Base-by-base conservation (phyloP, 2,329 filamentous ascomycete species). In the Pyrenophora seminiperda region DNA sequence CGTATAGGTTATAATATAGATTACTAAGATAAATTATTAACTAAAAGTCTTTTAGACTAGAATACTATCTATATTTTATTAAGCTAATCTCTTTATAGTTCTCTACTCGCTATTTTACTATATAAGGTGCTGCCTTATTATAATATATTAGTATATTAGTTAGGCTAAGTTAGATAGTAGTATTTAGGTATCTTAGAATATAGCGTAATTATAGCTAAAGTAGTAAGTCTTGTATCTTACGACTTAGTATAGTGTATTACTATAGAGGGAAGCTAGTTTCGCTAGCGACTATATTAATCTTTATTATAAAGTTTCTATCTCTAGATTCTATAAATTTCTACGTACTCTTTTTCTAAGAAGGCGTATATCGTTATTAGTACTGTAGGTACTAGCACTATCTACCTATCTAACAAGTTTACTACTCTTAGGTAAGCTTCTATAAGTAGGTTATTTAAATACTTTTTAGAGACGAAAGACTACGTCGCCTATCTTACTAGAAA, bases 21-120 rank as follows among this genome's bases (percentile, higher is more conserved):
- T 49, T 53, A 57, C 29, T n/a, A 59, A 44, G 40, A 49, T 11
- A 37, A 37, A 45, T 41, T 31, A 29, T 52, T 40, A 39, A 43
- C 15, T 10, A 54, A 49, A 18, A 52, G 46, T 27, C 22, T 43
- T 19, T 43, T 18, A 36, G 41, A 43, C 19, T 43, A 36, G 22
- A 24, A 24, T 24, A 24, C 22, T 7, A 7, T 24, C 22, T 24
- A 24, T 24, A 9, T 24, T 24, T 24, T 24, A 24, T 24, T 24
- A 24, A 24, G 22, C 22, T 9, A 24, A 24, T 24, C 22, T 9
- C 3, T 24, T 24, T 9, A 24, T 9, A 24, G 22, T 24, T 24
- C 22, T 24, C 22, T 24, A 9, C 22, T 24, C 22, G 22, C 22
- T 24, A 24, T 24, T 7, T 24, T 24, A 9, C 22, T 24, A 9